Percentiles rank a stretch among this genome's conserved stretches.
phyloP scores from a whole-genome alignment of 257 asterid genomes.

The Rubia yunnanensis region DNA sequence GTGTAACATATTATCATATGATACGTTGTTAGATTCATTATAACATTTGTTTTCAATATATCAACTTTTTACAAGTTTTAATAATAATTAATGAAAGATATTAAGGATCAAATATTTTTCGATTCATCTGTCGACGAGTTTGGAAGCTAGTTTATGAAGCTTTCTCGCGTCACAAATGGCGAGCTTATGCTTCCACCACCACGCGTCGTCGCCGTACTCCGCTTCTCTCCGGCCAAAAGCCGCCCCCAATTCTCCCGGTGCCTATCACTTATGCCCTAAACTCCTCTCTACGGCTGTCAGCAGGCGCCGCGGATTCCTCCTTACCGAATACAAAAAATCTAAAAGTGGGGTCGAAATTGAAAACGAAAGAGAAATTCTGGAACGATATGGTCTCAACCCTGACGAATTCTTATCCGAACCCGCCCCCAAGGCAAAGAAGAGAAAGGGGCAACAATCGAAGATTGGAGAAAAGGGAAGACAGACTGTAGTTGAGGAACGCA shows the following conservation, averaged over 20 bases:
- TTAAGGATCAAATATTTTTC: too few species aligned
- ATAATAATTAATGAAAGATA: too few species aligned
- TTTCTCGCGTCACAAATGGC: conserved; percentile 44
- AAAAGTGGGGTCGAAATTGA: conserved; percentile 34
- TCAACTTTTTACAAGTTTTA: too few species aligned
- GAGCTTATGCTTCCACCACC: conserved; percentile 23
- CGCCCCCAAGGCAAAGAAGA: conserved; percentile 54
- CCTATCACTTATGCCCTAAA: conserved; percentile 15
- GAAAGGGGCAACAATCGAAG: conserved; percentile 37
- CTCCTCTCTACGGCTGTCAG: conserved; percentile 16
- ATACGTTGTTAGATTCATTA: too few species aligned
- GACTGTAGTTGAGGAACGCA: conserved; percentile 39
- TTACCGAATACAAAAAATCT: conserved; percentile 49
- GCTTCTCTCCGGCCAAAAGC: conserved; percentile 15
- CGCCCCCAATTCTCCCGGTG: conserved; percentile 17
- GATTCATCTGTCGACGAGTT: too few species aligned
- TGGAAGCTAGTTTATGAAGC: too few species aligned
- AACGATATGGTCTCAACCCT: conserved; percentile 68
- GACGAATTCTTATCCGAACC: conserved; percentile 59
- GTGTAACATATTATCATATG: too few species aligned
- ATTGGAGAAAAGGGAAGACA: conserved; percentile 22
- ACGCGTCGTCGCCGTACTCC: conserved; percentile 10
- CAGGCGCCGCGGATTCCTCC: conserved; percentile 30
- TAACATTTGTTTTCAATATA: too few species aligned
- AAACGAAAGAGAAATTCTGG: conserved; percentile 55